Base-by-base conservation (phyloP, 2,329 filamentous ascomycete genomes). In the Leptographium wingfieldii region DNA sequence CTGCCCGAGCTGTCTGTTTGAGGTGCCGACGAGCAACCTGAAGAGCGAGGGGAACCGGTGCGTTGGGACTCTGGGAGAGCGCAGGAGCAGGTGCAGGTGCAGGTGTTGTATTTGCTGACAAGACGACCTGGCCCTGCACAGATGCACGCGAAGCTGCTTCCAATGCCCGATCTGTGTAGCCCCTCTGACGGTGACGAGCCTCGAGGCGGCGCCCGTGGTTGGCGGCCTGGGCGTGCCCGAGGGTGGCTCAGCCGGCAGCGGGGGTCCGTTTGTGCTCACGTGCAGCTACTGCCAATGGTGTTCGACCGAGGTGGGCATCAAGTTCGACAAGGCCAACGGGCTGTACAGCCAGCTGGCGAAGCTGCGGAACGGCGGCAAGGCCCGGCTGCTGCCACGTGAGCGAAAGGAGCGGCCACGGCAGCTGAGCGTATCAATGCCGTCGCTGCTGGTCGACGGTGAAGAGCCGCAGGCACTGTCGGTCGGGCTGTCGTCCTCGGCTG, bases 201-300 rank as follows among this genome's bases (percentile, higher is more conserved):
- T 92, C 62, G 87, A 91, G 59, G 75, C 79, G 43, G 69, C 58
- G 22, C 40, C 77, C 2, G 69, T 76, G 31, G 77, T 79, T 71
- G 65, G 72, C 25, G 73, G 67, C 59, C 74, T 76, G 48, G 72
- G 77, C 5, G 70, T 71, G 16, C 69, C 76, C n/a, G 79, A 79
- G 49, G 72, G 69, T 61, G 68, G 35, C 31, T 61, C 71, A 25
- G 25, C 51, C 48, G 65, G 66, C n/a, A 65, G 69, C 3, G 48
- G 25, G 29, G 62, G 67, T 5, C 85, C 88, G 0, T 96, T 86
- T 73, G 84, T 92, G 40, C 78, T 99, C 51, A 83, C 86, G 46
- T 99, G 94, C 75, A 84, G 85, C 57, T 95, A 95, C 73, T 99
- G 94, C 76, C 85, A 88, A 71, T 99, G 94, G 94, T 90, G 84